Percentiles rank a stretch among this genome's conserved stretches.
Conservation (phyloP, 331 rosid species). For the Rosa hybrid region DNA sequence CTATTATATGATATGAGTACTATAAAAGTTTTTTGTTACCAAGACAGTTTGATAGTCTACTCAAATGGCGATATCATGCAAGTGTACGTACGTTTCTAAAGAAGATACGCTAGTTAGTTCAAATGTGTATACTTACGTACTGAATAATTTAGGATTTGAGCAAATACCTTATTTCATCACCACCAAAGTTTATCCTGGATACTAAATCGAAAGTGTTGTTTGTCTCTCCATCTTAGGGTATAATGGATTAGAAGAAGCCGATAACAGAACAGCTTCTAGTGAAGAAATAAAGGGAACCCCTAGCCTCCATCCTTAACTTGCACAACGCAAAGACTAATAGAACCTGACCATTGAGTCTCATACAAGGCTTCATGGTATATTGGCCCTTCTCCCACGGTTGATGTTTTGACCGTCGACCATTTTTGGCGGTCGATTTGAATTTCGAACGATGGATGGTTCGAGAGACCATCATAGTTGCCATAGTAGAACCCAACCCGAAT, state of each 20-base stretch:
- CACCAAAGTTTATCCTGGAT: slow-evolving; percentile 22
- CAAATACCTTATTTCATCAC: neutral
- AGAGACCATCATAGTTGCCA: slow-evolving; percentile 28
- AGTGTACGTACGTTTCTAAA: no score
- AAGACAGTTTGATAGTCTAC: no score
- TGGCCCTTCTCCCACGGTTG: neutral
- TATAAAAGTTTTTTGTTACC: no score
- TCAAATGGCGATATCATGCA: no score
- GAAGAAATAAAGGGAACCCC: slow-evolving; percentile 33
- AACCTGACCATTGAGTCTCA: slow-evolving; percentile 7
- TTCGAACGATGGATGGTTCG: slow-evolving; percentile 24
- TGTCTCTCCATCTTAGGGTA: slow-evolving; percentile 13
- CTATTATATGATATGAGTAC: neutral
- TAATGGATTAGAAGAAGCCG: neutral
- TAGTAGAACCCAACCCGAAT: neutral
- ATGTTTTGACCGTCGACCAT: slow-evolving; percentile 16
- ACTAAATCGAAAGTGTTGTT: neutral
- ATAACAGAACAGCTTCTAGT: slow-evolving; percentile 15
- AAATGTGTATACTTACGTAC: no score
- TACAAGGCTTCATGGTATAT: slow-evolving; percentile 19
- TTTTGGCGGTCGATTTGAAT: slow-evolving; percentile 9
- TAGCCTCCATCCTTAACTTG: slow-evolving; percentile 23
- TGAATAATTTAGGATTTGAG: neutral
- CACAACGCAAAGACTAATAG: slow-evolving; percentile 22
- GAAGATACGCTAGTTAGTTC: no score